phyloP scores from a whole-genome alignment of 2,329 filamentous ascomycete genomes.

The Fusarium marasasianum region DNA sequence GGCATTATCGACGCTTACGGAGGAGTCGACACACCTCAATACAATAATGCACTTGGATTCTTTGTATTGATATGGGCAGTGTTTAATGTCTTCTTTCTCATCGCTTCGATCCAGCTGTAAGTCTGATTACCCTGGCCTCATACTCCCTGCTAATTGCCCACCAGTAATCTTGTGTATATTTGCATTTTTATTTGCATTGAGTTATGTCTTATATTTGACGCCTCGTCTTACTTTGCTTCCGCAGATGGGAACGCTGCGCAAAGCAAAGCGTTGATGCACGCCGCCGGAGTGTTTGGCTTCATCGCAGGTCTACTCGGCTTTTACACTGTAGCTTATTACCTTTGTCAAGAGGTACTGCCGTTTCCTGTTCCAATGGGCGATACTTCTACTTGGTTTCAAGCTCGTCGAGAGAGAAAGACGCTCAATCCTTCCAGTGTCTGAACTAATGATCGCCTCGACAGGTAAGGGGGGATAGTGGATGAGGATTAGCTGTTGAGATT shows the following conservation, averaged over 20 bases:
- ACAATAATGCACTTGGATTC: constrained; percentile 42
- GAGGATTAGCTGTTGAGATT: background rate
- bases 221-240: constrained; percentile 27
- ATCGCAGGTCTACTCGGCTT: constrained; percentile 38
- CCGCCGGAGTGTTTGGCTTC: constrained; percentile 38
- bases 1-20: constrained; percentile 39
- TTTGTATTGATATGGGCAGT: constrained; percentile 43
- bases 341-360: constrained; percentile 38
- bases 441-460: background rate
- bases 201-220: constrained; percentile 36
- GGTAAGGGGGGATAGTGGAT: background rate
- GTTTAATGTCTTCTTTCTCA: constrained; percentile 42
- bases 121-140: background rate
- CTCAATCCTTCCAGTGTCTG: background rate
- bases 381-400: constrained; percentile 25
- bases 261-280: constrained; percentile 22
- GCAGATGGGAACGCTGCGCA: constrained; percentile 29
- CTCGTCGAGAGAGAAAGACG: constrained; percentile 2
- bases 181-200: constrained; percentile 36
- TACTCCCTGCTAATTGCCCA: background rate
- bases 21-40: constrained; percentile 13
- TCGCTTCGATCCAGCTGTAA: constrained; percentile 34
- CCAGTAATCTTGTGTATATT: constrained; percentile 39
- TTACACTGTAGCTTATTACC: constrained; percentile 34
- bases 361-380: constrained; percentile 40